A percentile compares a stretch with the other conserved stretches of the same genome.
phyloP scores from a whole-genome alignment of 257 asterid genomes.

The Marsdenia floribunda region DNA sequence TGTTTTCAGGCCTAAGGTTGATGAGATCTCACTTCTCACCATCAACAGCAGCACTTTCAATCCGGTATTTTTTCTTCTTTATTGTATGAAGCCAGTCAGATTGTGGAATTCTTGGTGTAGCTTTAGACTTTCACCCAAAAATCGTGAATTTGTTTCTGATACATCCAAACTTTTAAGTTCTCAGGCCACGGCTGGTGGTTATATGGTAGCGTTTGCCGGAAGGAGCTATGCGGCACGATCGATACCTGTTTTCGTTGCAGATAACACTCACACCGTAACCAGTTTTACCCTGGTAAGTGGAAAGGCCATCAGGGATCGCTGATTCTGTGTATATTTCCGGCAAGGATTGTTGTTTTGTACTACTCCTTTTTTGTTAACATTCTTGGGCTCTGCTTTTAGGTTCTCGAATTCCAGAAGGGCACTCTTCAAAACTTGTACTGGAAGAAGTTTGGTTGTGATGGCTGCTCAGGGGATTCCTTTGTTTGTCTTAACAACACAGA shows the following conservation, averaged over 20 bases:
- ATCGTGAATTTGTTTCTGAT: neutral
- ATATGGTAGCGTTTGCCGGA: constrained; percentile 95
- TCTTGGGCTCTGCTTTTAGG: constrained; percentile 30
- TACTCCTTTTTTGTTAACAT: too few species aligned
- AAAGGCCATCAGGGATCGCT: too few species aligned
- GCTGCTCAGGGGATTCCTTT: constrained; percentile 48
- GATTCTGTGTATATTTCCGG: too few species aligned
- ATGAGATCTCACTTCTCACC: constrained; percentile 90
- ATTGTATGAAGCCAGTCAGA: neutral
- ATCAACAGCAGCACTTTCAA: constrained; percentile 47
- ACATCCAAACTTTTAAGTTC: neutral
- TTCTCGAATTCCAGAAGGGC: constrained; percentile 85
- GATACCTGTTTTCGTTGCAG: constrained; percentile 68
- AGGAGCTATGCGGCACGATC: constrained; percentile 83
- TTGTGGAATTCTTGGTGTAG: neutral
- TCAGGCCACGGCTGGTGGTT: constrained; percentile 57
- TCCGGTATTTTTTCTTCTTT: constrained; percentile 31
- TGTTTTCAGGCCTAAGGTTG: constrained; percentile 82
- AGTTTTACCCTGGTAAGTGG: constrained; percentile 79
- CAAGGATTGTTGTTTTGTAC: too few species aligned
- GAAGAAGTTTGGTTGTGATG: constrained; percentile 73
- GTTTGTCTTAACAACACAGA: constrained; percentile 79
- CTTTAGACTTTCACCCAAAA: neutral
- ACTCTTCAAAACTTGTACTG: constrained; percentile 69
- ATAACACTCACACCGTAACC: constrained; percentile 45